Evolutionary conservation across 306 rosid species (phyloP).

Genomic region (Inga oerstediana): DNA sequence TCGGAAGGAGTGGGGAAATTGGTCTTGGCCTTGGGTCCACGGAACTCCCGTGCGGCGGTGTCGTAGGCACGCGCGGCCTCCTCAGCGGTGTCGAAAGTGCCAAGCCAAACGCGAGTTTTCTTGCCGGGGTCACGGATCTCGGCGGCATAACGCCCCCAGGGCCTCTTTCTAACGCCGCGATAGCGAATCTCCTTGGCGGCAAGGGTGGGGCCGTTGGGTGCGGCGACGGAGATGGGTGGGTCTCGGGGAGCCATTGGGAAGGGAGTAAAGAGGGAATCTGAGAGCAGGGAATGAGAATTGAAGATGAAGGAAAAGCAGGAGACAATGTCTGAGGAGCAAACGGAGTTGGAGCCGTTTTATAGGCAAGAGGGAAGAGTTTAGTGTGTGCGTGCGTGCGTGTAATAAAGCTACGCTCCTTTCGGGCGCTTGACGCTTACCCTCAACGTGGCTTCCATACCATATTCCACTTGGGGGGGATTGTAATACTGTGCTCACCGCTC

Average conservation of each 20-base stretch:
- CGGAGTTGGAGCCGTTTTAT: conserved; percentile 38
- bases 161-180: conserved; percentile 83
- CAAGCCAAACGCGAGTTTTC: conserved; percentile 88
- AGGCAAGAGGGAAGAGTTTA: conserved; percentile 23
- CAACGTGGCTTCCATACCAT: conserved; percentile 59
- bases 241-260: conserved; percentile 58
- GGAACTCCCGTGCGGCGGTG: conserved; percentile 73
- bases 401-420: conserved; percentile 65
- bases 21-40: conserved; percentile 78
- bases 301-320: conserved; percentile 5
- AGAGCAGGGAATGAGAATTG: background rate
- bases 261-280: too few relatives aligned
- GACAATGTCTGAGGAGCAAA: conserved; percentile 33
- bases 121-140: conserved; percentile 93
- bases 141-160: conserved; percentile 95
- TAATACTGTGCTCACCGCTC: conserved; percentile 14
- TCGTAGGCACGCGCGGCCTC: conserved; percentile 94
- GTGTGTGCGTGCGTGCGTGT: conserved; percentile 35
- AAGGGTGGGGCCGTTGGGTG: background rate
- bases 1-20: conserved; percentile 58
- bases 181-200: conserved; percentile 64
- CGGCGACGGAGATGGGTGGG: conserved; percentile 22
- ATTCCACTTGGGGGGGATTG: conserved; percentile 33
- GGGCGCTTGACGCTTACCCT: conserved; percentile 47
- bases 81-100: conserved; percentile 81